phyloP scores from a whole-genome alignment of 257 asterid species.

The Fraxinus quadrangulata region DNA sequence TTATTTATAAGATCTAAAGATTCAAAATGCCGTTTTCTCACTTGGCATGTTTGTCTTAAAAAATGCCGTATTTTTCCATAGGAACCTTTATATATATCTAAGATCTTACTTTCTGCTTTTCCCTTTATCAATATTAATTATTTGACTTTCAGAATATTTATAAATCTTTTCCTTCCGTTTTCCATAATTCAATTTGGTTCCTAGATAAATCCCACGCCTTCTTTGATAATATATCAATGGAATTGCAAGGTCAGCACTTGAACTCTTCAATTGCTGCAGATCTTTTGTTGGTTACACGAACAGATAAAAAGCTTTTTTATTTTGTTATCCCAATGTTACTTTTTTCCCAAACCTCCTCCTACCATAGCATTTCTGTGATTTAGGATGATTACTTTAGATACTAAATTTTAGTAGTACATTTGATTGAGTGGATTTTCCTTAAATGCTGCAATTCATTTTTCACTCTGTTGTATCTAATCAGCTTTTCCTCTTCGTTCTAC shows the following conservation, averaged over 20 bases:
- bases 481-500: neutral
- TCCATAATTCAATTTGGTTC: neutral
- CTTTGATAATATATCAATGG: neutral
- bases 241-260: neutral
- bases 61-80: too few relatives aligned
- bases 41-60: neutral
- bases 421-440: neutral
- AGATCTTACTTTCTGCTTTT: neutral
- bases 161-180: neutral
- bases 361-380: neutral
- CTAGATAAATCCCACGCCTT: neutral
- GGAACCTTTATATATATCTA: neutral
- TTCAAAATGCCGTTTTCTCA: neutral
- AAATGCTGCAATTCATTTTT: neutral
- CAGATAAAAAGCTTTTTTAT: neutral
- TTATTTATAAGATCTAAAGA: neutral
- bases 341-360: neutral
- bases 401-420: neutral
- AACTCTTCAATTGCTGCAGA: neutral
- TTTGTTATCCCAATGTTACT: neutral
- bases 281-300: neutral
- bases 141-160: neutral
- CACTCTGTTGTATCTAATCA: neutral
- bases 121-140: neutral
- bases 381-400: neutral